Base-by-base conservation (phyloP, 1,284 basidiomycete species). In the Moniliophthora roreri region DNA sequence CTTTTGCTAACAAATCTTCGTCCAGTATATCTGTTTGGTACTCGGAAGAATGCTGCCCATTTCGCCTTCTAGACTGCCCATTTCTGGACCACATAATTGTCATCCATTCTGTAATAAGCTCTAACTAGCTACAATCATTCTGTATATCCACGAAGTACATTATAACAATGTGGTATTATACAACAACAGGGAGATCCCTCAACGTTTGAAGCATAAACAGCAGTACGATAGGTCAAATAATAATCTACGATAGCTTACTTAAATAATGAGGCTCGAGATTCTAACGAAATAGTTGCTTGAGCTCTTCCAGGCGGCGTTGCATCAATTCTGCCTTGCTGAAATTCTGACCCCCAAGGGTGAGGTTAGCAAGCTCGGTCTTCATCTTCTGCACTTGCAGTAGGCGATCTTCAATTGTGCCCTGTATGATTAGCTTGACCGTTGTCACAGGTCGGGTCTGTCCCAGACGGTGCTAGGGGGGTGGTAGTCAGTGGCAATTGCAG, bases 401-500 rank as follows among this genome's bases (percentile, higher is more conserved):
- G 49, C 85, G 84, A 53, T 89, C 87, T 72, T 99, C 97, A 67
- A 99, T 97, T 24, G 93, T 90, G 63, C 94, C 84, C 65, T 93
- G 87, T 62, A 99, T 94, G 66, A 99, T 91, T 54, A 95, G 81
- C 66, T 96, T 95, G 66, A 95, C 80, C 0, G 95, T 95, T 9
- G 86, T 88, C 8, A 99, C 97, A 0, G 93, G 89, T 50, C 86
- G 81, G 3, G 88, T 95, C 69, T 99, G 97, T 24, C 95, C 95
- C 49, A 98, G 79, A 52, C 95, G 94, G 71, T 98, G 94, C 88
- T 90, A 58, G 21, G 59, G 34, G 37, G 39, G 50, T 60, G 36
- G 54, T 55, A 42, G 58, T 51, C 48, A 38, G 56, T 51, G 24
- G 59, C 60, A 41, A 53, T 34, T 20, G 45, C 51, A 45, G 5